phyloP scores from a whole-genome alignment of 306 rosid genomes.

The Gastrolobium bilobum region DNA sequence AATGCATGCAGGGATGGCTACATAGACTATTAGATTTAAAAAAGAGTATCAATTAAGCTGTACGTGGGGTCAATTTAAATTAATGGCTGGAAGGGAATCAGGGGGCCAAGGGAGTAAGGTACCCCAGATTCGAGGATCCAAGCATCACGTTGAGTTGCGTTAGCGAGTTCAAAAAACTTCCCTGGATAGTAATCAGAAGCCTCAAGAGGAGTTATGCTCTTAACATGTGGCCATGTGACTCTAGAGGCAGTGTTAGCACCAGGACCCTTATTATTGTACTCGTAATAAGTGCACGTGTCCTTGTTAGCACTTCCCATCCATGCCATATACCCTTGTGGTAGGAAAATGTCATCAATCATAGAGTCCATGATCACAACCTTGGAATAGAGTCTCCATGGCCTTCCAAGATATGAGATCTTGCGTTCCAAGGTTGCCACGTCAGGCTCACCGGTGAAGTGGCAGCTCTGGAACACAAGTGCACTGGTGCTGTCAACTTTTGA shows the following conservation, averaged over 20 bases:
- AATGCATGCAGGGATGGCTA: conserved; percentile 21
- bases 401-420: conserved; percentile 62
- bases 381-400: conserved; percentile 74
- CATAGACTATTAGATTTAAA: too few species aligned
- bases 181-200: conserved; percentile 57
- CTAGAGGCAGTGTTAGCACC: conserved; percentile 50
- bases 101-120: conserved; percentile 48
- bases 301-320: conserved; percentile 62
- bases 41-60: too few species aligned
- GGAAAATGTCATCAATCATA: conserved; percentile 60
- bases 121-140: conserved; percentile 62
- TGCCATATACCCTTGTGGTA: conserved; percentile 67
- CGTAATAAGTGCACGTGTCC: conserved; percentile 58
- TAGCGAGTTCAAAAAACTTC: conserved; percentile 44
- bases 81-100: too few species aligned
- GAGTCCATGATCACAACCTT: conserved; percentile 76
- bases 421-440: not conserved
- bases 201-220: not conserved
- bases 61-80: too few species aligned
- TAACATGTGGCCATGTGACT: conserved; percentile 68
- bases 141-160: conserved; percentile 47
- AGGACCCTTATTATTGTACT: conserved; percentile 66
- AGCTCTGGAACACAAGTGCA: conserved; percentile 65
- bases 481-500: conserved; percentile 51
- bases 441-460: conserved; percentile 59